Percentiles rank a stretch among this genome's conserved stretches.
Evolutionary conservation across 805 yeast species (phyloP).

Genomic region (Debaryomyces prosopidis): DNA sequence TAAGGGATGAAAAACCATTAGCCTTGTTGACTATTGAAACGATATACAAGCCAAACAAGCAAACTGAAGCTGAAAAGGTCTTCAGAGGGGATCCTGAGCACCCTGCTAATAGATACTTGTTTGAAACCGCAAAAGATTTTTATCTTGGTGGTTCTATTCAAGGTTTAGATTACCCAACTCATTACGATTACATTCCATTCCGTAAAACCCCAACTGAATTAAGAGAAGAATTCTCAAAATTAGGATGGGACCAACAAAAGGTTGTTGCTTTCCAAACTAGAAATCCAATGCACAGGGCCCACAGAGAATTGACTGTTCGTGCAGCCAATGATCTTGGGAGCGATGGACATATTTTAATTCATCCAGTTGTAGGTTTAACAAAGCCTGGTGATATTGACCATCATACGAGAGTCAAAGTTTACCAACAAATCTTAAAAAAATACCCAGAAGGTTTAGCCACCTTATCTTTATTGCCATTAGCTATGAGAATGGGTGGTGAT

Average conservation of each 20-base stretch:
- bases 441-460: conserved; percentile 95
- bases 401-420: conserved; percentile 94
- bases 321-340: conserved; percentile 94
- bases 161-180: conserved; percentile 81
- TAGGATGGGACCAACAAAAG: conserved; percentile 72
- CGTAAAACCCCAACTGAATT: conserved; percentile 91
- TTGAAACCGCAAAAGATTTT: conserved; percentile 73
- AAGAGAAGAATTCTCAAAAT: conserved; percentile 75
- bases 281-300: conserved; percentile 99
- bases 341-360: conserved; percentile 73
- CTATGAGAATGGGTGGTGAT: conserved; percentile 99
- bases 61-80: conserved; percentile 76
- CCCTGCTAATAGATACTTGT: conserved; percentile 80
- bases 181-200: conserved; percentile 84
- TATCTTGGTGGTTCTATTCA: conserved; percentile 88
- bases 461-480: conserved; percentile 83
- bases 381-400: conserved; percentile 98
- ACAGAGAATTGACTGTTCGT: conserved; percentile 91
- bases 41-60: conserved; percentile 79
- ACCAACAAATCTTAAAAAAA: conserved; percentile 86
- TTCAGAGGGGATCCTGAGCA: conserved; percentile 97
- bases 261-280: conserved; percentile 97
- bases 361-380: conserved; percentile 95
- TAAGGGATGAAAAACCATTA: conserved; percentile 73
- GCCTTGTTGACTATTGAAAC: conserved; percentile 82